Base-by-base conservation (phyloP, 768 basidiomycete genomes). In the Boletellus sp. region DNA sequence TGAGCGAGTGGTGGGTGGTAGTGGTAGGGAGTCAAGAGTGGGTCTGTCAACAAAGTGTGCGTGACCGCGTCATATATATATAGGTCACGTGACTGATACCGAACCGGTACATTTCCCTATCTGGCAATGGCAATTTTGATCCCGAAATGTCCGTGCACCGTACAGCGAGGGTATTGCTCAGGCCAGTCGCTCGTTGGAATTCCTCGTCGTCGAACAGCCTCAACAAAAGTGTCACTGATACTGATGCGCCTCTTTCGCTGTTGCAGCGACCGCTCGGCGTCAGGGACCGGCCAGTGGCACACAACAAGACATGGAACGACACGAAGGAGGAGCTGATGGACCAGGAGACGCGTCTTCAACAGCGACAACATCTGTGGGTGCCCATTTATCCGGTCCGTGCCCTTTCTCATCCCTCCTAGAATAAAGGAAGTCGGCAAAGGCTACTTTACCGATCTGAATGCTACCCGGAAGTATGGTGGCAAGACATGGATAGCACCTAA, bases 401-500 rank as follows among this genome's bases (percentile, higher is more conserved):
- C 42, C 20, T 17, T 11, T 11, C 52, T 59, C 26, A 53, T 35
- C 26, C 22, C 9, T 45, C 20, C 2, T 56, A 86, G 84, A 35
- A 72, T 85, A 51, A 75, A 80, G 52, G 78, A 84, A 63, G 81
- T 76, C 0, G 78, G 81, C 12, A 87, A 85, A 61, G 92, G 93
- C 0, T 95, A 97, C 70, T 97, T 91, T 61, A 78, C 87, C 45
- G 95, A 97, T 64, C 74, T 85, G 35, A 88, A 90, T 59, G 83
- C 85, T 63, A 87, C 90, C 2, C 74, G 86, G 44, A 77, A 77
- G 37, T 81, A 92, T 58, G 94, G 92, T 15, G 95, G 95, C 15
- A 98, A 98, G 72, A 87, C 88, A 9, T 98, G 92, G 93, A 80
- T 93, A 45, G 94, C 93, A 11, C 94, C 94, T 1, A 83, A 78